phyloP scores from a whole-genome alignment of 2,329 filamentous ascomycete species.

The Rutstroemia sp. region DNA sequence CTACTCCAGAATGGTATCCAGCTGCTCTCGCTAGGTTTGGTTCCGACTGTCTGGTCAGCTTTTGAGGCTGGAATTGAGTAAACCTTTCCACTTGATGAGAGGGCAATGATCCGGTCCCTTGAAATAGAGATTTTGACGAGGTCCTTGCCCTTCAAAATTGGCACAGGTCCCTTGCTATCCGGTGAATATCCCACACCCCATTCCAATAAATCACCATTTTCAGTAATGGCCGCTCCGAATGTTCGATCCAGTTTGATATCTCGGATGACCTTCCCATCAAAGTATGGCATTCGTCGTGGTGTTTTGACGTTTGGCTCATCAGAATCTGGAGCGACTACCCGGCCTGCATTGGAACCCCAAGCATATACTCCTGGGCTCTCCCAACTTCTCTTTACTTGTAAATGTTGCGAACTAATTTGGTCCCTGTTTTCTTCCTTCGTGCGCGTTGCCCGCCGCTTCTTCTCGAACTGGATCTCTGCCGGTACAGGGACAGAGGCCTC shows the following conservation, averaged over 20 bases:
- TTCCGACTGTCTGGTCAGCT: conserved; percentile 58
- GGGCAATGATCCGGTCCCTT: conserved; percentile 71
- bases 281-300: conserved; percentile 70
- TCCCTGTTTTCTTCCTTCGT: conserved; percentile 69
- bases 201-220: conserved; percentile 82
- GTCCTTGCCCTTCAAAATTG: conserved; percentile 76
- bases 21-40: conserved; percentile 52
- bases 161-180: conserved; percentile 52
- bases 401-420: conserved; percentile 74
- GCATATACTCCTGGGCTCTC: conserved; percentile 82
- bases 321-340: conserved; percentile 79
- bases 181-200: conserved; percentile 78
- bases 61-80: conserved; percentile 79
- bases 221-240: conserved; percentile 80
- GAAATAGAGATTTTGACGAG: conserved; percentile 71
- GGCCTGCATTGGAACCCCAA: conserved; percentile 83
- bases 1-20: conserved; percentile 72
- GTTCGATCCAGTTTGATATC: conserved; percentile 79
- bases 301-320: conserved; percentile 71
- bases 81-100: conserved; percentile 67
- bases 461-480: conserved; percentile 61
- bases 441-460: conserved; percentile 46
- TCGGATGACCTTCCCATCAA: conserved; percentile 75
- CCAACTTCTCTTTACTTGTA: conserved; percentile 78
- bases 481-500: conserved; percentile 23